Evolutionary conservation across 331 rosid species (phyloP).

Genomic region (Pyracantha coccinea): DNA sequence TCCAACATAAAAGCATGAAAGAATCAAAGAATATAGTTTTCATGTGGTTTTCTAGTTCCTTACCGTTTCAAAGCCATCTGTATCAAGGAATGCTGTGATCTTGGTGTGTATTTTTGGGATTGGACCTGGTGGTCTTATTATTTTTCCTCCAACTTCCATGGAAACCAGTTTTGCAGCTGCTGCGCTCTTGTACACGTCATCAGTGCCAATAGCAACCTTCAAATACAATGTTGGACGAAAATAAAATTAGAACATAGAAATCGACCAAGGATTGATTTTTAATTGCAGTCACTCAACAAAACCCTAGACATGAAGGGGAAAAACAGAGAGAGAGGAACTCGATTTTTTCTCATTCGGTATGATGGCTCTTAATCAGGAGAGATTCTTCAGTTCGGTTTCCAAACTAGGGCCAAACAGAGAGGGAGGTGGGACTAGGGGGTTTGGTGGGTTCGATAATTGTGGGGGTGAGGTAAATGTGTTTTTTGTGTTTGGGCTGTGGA

Average conservation of each 20-base stretch:
- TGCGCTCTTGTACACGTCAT: constrained; percentile 9
- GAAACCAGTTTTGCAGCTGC: background rate
- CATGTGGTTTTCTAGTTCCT: background rate
- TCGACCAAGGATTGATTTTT: background rate
- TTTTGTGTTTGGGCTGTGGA: no score
- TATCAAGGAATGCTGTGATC: constrained; percentile 1
- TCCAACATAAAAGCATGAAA: no score
- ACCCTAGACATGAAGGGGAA: background rate
- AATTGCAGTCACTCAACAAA: background rate
- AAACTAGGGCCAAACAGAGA: no score
- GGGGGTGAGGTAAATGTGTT: no score
- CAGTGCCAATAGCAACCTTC: constrained; percentile 14
- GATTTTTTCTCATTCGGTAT: no score
- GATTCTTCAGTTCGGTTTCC: no score
- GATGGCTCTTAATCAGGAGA: no score
- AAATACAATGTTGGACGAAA: background rate
- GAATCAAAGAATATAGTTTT: no score
- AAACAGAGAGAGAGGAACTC: background rate
- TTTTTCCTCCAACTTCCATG: constrained; percentile 1
- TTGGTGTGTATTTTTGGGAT: background rate
- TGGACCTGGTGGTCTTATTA: background rate
- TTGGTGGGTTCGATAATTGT: no score
- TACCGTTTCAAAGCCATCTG: constrained; percentile 10
- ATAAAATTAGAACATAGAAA: background rate
- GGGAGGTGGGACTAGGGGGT: no score